Percentiles rank a stretch among this genome's conserved stretches.
Conservation (phyloP, 345 rosid species). For the Citropsis articulata region DNA sequence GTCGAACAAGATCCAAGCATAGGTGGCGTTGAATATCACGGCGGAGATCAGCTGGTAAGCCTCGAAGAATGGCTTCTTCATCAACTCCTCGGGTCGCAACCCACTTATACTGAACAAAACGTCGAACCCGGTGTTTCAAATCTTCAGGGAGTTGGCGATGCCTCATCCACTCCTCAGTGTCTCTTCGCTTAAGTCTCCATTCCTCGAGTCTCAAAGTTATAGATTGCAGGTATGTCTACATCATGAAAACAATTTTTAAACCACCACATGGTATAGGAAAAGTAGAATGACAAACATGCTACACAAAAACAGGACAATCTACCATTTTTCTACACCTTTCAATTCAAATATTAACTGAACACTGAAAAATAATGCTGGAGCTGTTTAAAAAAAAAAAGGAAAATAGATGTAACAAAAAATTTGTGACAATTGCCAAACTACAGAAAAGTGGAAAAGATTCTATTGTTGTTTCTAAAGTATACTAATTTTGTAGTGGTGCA, state of each 20-base stretch:
- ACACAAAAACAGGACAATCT: not conserved
- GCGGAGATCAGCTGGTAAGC: constrained; percentile 86
- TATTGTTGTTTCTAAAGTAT: not conserved
- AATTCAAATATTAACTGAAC: not conserved
- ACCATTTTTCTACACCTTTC: not conserved
- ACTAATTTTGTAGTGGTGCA: not conserved
- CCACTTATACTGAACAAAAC: constrained; percentile 88
- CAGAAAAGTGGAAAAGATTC: not conserved
- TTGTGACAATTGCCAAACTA: not conserved
- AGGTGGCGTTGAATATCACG: constrained; percentile 86
- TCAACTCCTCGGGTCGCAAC: constrained; percentile 87
- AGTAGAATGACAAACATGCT: not conserved
- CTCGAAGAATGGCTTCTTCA: constrained; percentile 70
- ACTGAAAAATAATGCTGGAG: not conserved
- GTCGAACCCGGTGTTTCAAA: constrained; percentile 56
- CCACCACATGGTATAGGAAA: not conserved
- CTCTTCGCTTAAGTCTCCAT: constrained; percentile 90
- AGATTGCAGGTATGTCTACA: constrained; percentile 87
- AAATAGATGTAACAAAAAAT: not conserved
- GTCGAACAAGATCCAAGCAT: constrained; percentile 88
- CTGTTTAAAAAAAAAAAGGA: not conserved
- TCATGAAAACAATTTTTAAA: constrained; percentile 12
- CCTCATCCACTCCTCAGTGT: constrained; percentile 95
- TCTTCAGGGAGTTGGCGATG: constrained; percentile 93
- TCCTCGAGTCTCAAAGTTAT: constrained; percentile 84